Evolutionary conservation across 2,329 filamentous ascomycete species (phyloP), one percentile per base, ranked within the genome.

Genomic region (Hypomyces rosellus): DNA sequence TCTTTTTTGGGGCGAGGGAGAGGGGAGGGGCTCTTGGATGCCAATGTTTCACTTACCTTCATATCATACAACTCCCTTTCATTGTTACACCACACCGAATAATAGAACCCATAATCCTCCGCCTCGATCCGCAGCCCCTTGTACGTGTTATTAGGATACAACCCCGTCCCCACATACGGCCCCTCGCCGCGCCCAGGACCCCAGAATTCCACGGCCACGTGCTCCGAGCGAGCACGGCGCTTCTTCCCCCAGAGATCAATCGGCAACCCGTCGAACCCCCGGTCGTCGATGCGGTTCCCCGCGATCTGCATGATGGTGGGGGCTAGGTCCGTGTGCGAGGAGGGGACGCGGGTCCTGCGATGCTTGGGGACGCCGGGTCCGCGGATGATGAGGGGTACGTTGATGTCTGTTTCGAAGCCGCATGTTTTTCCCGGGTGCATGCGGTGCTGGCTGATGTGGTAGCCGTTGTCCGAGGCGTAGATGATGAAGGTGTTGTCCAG

Each of bases 61-160:
- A 85, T 59, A 54, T 86, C 75, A 60, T 86, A 88, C 2, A 85
- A 72, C 61, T 88, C 83, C 49, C 80, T 77, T 59, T 86, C 82
- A 46, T 81, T 81, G 13, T 68, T 84, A 59, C 85, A 88, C 83
- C 84, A 88, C 0, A 86, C 80, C 0, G 81, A 76, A 58, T 88
- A 88, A 54, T 82, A 80, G 5, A 86, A 61, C 57, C 76, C 80
- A 59, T 86, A 86, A 4, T 67, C 64, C 2, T 73, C 61, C 1
- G 74, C 67, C 4, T 81, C 69, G 5, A 85, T 64, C n/a, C 81
- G 73, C 16, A 83, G 57, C 0, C 72, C 74, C 63, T 85, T 84
- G 69, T 84, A 85, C 0, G 80, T 84, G 55, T 84, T 83, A 52
- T 74, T 73, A 2, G 48, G 40, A 3, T 59, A 48, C 0, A 37